Conservation (phyloP, 805 yeast genomes). For the Candida berthetii region DNA sequence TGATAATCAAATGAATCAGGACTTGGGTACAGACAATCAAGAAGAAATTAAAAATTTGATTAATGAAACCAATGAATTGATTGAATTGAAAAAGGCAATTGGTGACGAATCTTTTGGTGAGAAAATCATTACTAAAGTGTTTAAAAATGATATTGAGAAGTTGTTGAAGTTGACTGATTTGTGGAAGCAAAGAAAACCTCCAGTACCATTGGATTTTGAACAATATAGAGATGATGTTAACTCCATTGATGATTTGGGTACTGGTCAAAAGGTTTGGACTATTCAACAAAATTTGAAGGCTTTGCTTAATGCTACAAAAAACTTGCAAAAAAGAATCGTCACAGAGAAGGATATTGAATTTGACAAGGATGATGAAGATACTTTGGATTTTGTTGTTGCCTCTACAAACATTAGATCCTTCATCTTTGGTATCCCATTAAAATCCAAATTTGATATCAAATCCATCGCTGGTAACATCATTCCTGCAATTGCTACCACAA, state of each 20-base stretch:
- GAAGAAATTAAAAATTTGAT: conserved; percentile 59
- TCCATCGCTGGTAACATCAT: conserved; percentile 97
- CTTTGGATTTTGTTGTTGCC: conserved; percentile 81
- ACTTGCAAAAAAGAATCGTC: conserved; percentile 42
- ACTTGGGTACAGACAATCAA: conserved; percentile 56
- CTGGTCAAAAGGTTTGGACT: conserved; percentile 47
- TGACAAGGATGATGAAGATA: conserved; percentile 94
- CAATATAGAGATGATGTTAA: conserved; percentile 13
- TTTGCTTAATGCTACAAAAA: conserved; percentile 40
- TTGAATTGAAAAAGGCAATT: conserved; percentile 38
- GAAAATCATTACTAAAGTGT: conserved; percentile 54
- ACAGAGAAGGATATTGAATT: conserved; percentile 46
- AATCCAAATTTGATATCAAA: conserved; percentile 81
- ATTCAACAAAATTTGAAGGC: conserved; percentile 56
- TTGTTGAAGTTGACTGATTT: conserved; percentile 63
- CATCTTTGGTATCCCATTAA: conserved; percentile 63
- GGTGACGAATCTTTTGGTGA: conserved; percentile 24
- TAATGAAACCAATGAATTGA: conserved; percentile 62
- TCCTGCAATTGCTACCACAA: conserved; percentile 97
- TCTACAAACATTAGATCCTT: conserved; percentile 74
- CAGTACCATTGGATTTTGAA: conserved; percentile 49
- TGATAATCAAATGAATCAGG: conserved; percentile 23
- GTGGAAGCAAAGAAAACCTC: conserved; percentile 71
- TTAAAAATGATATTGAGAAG: conserved; percentile 71
- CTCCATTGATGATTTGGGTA: conserved; percentile 16